phyloP scores from a whole-genome alignment of 352 stramenopile genomes.

The Nothophytophthora sp. region DNA sequence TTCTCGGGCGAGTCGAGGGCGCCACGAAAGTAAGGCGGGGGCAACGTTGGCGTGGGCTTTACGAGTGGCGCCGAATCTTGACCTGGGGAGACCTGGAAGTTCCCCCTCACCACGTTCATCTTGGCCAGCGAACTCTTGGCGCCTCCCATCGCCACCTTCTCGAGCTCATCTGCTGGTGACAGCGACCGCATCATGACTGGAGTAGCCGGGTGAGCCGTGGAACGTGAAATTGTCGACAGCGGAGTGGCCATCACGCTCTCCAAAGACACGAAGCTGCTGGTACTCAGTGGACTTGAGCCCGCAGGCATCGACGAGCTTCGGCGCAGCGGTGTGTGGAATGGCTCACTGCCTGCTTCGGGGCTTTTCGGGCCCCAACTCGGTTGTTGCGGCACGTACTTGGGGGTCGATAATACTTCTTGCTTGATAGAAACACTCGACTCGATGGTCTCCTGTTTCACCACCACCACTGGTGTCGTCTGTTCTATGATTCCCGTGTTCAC shows the following conservation, averaged over 20 bases:
- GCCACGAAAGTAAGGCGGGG: slow-evolving; percentile 69
- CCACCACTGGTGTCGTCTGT: background rate
- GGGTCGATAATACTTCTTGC: slow-evolving; percentile 15
- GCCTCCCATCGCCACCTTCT: slow-evolving; percentile 56
- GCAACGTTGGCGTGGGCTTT: slow-evolving; percentile 35
- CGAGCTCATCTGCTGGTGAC: slow-evolving; percentile 57
- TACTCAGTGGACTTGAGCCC: slow-evolving; percentile 24
- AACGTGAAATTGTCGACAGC: slow-evolving; percentile 24
- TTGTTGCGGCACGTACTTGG: slow-evolving; percentile 10
- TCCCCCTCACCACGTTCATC: slow-evolving; percentile 66
- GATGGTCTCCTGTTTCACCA: background rate
- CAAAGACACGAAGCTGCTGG: slow-evolving; percentile 36
- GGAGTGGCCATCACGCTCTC: slow-evolving; percentile 27
- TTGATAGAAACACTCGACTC: slow-evolving; percentile 13
- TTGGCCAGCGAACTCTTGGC: slow-evolving; percentile 54
- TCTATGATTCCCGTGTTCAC: background rate
- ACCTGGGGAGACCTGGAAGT: slow-evolving; percentile 37
- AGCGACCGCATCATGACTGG: slow-evolving; percentile 36
- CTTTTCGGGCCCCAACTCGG: slow-evolving; percentile 12
- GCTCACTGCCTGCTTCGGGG: slow-evolving; percentile 13
- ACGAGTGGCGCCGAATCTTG: slow-evolving; percentile 19
- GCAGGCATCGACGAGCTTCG: slow-evolving; percentile 25
- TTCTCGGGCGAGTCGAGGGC: slow-evolving; percentile 59
- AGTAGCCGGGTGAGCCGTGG: slow-evolving; percentile 14
- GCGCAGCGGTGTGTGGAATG: slow-evolving; percentile 48